Evolutionary conservation across 2,329 filamentous ascomycete species (phyloP).

Genomic region (Lecanosticta acicola): DNA sequence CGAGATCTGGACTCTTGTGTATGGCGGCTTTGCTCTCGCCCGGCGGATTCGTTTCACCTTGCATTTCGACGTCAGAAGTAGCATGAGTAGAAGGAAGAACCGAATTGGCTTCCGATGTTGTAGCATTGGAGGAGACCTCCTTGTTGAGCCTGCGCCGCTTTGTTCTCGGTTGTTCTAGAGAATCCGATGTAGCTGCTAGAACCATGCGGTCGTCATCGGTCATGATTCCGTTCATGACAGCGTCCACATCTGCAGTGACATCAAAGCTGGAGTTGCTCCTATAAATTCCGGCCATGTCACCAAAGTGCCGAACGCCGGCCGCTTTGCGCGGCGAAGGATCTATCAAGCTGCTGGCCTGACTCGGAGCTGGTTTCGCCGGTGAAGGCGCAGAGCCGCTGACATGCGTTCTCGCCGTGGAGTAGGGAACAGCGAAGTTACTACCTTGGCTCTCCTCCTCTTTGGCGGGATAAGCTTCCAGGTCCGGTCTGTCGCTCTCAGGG

Average conservation of each 20-base stretch:
- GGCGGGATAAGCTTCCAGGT: conserved; percentile 1
- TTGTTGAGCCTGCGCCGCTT: conserved; percentile 20
- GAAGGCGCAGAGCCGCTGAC: conserved; percentile 26
- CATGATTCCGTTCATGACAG: conserved; percentile 29
- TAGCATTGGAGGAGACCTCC: neutral
- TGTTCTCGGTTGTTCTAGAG: conserved; percentile 10
- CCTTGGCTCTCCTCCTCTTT: conserved; percentile 7
- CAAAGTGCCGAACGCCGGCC: conserved; percentile 29
- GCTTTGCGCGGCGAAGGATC: conserved; percentile 30
- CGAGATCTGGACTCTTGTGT: neutral
- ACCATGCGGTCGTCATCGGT: conserved; percentile 35
- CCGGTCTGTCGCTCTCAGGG: conserved; percentile 29
- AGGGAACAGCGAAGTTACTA: conserved; percentile 16
- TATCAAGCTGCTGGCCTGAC: conserved; percentile 24
- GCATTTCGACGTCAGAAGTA: neutral
- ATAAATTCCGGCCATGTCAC: conserved; percentile 28
- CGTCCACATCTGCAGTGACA: conserved; percentile 30
- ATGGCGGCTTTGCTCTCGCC: too few species aligned
- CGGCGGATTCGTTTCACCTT: too few species aligned
- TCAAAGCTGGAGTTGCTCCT: conserved; percentile 14
- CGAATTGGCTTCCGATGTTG: neutral
- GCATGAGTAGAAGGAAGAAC: neutral
- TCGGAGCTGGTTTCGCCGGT: conserved; percentile 19
- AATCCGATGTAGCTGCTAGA: conserved; percentile 23
- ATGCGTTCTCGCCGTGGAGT: conserved; percentile 38